Base-by-base conservation (phyloP, 331 rosid genomes). In the Prunus yedoensis region DNA sequence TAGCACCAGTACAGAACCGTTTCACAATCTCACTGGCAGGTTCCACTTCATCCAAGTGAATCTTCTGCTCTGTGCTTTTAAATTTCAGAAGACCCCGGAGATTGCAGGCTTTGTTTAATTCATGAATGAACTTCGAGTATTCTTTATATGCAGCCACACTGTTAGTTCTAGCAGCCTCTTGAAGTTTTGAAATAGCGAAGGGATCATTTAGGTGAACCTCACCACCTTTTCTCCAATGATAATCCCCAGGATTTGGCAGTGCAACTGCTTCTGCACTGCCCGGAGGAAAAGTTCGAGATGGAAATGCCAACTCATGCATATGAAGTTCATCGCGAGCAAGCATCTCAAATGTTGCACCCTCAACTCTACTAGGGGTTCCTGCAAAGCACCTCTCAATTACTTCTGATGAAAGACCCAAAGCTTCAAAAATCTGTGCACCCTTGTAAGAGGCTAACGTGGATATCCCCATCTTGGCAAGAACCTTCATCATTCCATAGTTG, bases 391-490 rank as follows among this genome's bases (percentile, higher is more conserved):
- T 92, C 63, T 86, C 97, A 41, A 90, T 82, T 76, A 94, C 99
- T 79, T 89, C 91, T 0, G 97, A 88, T 3, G 99, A 92, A 82
- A 94, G 97, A 77, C 99, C 99, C 63, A 94, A 82, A 62, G 97
- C 99, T 83, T 92, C 99, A 78, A 94, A 94, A 78, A 94, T 94
- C 82, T 94, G 99, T 50, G 97, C 99, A 75, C 99, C 99, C 83
- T 94, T 94, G 80, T 94, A 94, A 23, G 99, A 94, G 11, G 99
- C 99, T 92, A 94, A 77, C 80, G 99, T 94, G 51, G 99, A 94
- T 85, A 94, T 94, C 63, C 99, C 99, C 99, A 94, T 94, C 92
- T 94, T 94, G n/a, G 99, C 99, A 70, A 94, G 99, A 84, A 94
- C 99, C 85, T 94, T 94, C 99, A 86, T 87, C 99, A 94, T 94